phyloP scores from a whole-genome alignment of 2,329 filamentous ascomycete genomes.

The Talaromyces sp. region DNA sequence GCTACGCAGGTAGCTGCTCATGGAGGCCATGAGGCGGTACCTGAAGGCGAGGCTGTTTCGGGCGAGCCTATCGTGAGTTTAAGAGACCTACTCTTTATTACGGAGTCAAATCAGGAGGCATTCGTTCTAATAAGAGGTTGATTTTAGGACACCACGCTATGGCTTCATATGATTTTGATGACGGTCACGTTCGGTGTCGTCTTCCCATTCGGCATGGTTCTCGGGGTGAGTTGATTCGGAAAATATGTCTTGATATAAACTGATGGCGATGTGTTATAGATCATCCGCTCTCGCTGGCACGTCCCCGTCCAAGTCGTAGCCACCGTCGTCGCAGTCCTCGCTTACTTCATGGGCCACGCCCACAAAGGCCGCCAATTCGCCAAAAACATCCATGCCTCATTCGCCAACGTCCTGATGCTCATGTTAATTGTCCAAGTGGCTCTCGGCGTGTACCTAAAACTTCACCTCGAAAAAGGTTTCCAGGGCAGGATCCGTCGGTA shows the following conservation, averaged over 20 bases:
- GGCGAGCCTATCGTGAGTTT: conserved; percentile 67
- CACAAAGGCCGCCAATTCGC: conserved; percentile 88
- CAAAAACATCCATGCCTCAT: conserved; percentile 75
- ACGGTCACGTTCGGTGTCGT: conserved; percentile 84
- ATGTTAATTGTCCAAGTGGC: conserved; percentile 73
- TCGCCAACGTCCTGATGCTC: conserved; percentile 77
- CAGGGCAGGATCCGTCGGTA: conserved; percentile 72
- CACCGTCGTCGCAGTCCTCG: conserved; percentile 72
- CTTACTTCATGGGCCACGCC: conserved; percentile 86
- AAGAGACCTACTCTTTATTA: neutral
- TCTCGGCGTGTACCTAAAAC: conserved; percentile 80
- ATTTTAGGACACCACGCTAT: conserved; percentile 75
- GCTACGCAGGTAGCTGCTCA: conserved; percentile 44
- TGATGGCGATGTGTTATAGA: conserved; percentile 52
- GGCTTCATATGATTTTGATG: conserved; percentile 90
- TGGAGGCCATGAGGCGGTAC: conserved; percentile 59
- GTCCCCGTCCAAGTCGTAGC: conserved; percentile 80
- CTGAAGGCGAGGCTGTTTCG: conserved; percentile 68
- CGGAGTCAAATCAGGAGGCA: neutral
- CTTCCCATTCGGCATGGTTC: conserved; percentile 92
- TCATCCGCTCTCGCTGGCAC: conserved; percentile 89
- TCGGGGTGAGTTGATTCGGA: conserved; percentile 61
- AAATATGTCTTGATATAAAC: neutral
- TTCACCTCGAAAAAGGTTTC: conserved; percentile 83
- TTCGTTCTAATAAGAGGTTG: conserved; percentile 15